A percentile compares a stretch with the other conserved stretches of the same genome.
These are phyloP conservation scores for Haberlea rhodopensis DNA, from an alignment of 257 asterid genomes.

Conservation along the genomic window DNA sequence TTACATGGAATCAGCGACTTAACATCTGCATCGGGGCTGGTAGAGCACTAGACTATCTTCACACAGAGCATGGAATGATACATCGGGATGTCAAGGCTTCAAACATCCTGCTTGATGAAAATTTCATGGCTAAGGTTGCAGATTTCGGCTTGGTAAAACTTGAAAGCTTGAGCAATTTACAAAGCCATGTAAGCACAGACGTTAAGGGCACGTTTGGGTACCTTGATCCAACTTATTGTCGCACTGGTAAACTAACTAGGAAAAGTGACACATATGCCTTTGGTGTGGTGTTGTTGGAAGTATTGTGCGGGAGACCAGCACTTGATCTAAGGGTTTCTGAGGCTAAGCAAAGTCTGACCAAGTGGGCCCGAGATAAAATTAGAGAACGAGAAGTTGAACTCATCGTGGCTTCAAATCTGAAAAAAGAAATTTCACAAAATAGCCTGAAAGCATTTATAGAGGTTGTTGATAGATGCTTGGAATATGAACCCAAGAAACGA, in stretches of 20 bases:
- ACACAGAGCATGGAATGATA: slow-evolving; percentile 40
- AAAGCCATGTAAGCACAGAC: slow-evolving; percentile 42
- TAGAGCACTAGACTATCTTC: slow-evolving; percentile 52
- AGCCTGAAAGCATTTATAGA: slow-evolving; percentile 41
- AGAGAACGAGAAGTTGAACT: slow-evolving; percentile 40
- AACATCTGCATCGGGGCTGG: slow-evolving; percentile 57
- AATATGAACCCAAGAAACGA: slow-evolving; percentile 42
- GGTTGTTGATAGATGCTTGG: slow-evolving; percentile 45
- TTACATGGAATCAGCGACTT: slow-evolving; percentile 48
- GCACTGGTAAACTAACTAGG: slow-evolving; percentile 43
- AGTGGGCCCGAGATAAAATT: slow-evolving; percentile 45
- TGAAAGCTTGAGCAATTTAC: slow-evolving; percentile 32
- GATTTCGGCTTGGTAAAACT: slow-evolving; percentile 61
- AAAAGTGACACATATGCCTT: slow-evolving; percentile 65
- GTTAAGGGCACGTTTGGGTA: slow-evolving; percentile 65
- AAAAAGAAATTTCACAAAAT: slow-evolving; percentile 32
- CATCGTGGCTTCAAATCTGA: slow-evolving; percentile 37
- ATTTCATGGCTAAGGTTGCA: slow-evolving; percentile 47
- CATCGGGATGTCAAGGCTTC: slow-evolving; percentile 57
- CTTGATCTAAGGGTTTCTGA: slow-evolving; percentile 33
- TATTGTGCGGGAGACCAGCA: slow-evolving; percentile 55
- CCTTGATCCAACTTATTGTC: slow-evolving; percentile 50
- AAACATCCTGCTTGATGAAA: slow-evolving; percentile 50
- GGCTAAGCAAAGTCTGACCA: slow-evolving; percentile 38
- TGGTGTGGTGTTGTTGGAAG: slow-evolving; percentile 62